Base-by-base conservation (phyloP, 2,329 filamentous ascomycete species). In the Penicillium freii region DNA sequence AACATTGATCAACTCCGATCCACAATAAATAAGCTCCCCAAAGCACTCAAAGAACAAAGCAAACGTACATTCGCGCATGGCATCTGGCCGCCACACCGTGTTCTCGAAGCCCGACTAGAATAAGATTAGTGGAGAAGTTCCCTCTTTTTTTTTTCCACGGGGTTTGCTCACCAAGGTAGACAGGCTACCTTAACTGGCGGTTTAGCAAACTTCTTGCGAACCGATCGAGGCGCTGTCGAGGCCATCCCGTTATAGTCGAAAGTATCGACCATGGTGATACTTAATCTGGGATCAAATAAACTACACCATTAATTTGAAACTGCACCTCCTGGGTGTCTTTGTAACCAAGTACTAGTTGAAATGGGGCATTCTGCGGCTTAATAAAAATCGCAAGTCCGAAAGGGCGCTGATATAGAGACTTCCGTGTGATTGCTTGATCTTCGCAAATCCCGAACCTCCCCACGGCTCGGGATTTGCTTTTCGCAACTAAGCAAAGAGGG, bases 101-200 rank as follows among this genome's bases (percentile, higher is more conserved):
- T 77, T 62, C 75, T 70, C 33, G 75, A 78, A 47, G 74, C 71
- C 56, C 76, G 75, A 63, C 76, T 78, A 58, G 54, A 40, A 43
- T 39, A 36, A 36, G 34, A 38, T 61, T 56, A 56, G 49, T 46
- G 53, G 55, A 44, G 47, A 31, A 19, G 50, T 47, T 53, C 50
- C 21, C 23, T 39, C 23, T 38, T 39, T 48, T 21, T 29, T 10
- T 5, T 15, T 15, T 4, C 11, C 31, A 23, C 47, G 34, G 36
- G 25, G 40, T 46, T 38, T 52, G 62, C 73, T 69, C 67, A 77
- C 75, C 75, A 77, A 53, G 75, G 66, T 56, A 77, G 64, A 69
- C 75, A 78, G 43, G 75, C 75, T 66, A 77, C 73, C 64, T 78
- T 78, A 34, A 78, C 75, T 40, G 75, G 75, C 23, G 75, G 75